Conservation (phyloP, 2,329 filamentous ascomycete species). For the Amylocarpus encephaloides region DNA sequence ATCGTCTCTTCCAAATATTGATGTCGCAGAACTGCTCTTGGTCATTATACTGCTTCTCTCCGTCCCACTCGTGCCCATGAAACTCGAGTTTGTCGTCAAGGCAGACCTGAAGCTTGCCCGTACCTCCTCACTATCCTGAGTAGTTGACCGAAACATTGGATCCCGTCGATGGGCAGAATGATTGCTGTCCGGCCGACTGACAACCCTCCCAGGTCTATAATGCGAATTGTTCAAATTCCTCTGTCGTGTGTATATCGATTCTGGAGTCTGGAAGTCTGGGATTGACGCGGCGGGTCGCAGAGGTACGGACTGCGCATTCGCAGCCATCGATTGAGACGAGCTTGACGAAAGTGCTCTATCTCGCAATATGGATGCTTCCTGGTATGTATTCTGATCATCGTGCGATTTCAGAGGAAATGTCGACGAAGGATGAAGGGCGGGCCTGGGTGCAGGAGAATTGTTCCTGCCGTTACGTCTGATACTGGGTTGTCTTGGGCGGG, state of each 20-base stretch:
- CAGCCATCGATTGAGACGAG: constrained; percentile 25
- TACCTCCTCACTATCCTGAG: constrained; percentile 34
- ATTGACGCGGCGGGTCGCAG: constrained; percentile 30
- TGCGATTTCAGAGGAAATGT: constrained; percentile 21
- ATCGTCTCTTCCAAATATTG: constrained; percentile 45
- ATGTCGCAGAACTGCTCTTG: constrained; percentile 70
- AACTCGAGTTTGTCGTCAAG: constrained; percentile 53
- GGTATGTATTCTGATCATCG: constrained; percentile 17
- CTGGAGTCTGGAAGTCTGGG: constrained; percentile 28
- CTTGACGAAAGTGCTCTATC: constrained; percentile 28
- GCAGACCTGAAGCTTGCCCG: constrained; percentile 55
- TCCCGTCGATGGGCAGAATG: constrained; percentile 25
- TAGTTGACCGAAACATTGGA: constrained; percentile 20
- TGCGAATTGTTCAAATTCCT: constrained; percentile 26
- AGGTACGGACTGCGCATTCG: constrained; percentile 7
- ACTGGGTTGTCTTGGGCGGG: constrained; percentile 26
- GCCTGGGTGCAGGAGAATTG: constrained; percentile 21
- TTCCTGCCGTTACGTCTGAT: constrained; percentile 18
- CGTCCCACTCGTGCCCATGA: constrained; percentile 57
- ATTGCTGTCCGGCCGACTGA: constrained; percentile 24
- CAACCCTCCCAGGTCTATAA: constrained; percentile 19
- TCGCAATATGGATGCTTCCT: constrained; percentile 12
- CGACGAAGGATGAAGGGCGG: constrained; percentile 17
- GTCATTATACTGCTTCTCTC: constrained; percentile 78
- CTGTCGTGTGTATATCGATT: constrained; percentile 26